Conservation (phyloP, 495 filamentous ascomycete species). For the Diplogelasinospora grovesii region DNA sequence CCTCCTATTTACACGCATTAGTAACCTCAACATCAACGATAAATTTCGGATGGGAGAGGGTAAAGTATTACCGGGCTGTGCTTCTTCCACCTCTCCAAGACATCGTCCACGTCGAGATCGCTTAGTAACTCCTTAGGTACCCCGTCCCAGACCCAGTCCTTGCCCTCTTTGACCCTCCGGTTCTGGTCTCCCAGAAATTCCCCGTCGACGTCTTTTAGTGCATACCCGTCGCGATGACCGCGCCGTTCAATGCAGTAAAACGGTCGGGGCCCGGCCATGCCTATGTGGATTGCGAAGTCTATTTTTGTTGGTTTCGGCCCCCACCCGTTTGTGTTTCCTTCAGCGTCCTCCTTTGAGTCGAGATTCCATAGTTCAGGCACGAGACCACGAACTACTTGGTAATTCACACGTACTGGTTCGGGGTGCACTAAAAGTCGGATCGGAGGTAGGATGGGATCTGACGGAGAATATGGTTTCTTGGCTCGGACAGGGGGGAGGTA, state of each 20-base stretch:
- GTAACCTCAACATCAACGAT: neutral
- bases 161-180: constrained; percentile 28
- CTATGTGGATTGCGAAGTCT: constrained; percentile 70
- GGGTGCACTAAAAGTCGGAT: constrained; percentile 63
- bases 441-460: constrained; percentile 30
- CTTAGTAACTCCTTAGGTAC: constrained; percentile 42
- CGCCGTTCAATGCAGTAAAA: constrained; percentile 65
- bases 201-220: constrained; percentile 60
- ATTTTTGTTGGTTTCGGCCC: constrained; percentile 33
- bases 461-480: constrained; percentile 20
- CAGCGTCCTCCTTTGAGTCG: constrained; percentile 1
- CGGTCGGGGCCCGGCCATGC: constrained; percentile 64
- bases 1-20: constrained; percentile 15
- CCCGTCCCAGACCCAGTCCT: constrained; percentile 40
- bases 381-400: constrained; percentile 52
- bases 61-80: constrained; percentile 22
- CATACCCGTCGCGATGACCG: constrained; percentile 72
- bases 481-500: constrained; percentile 43
- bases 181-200: constrained; percentile 46
- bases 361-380: constrained; percentile 55
- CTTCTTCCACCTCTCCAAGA: constrained; percentile 48
- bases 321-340: too few species aligned
- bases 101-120: constrained; percentile 46
- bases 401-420: constrained; percentile 61
- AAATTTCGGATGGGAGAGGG: neutral